These are phyloP conservation scores for Amaranthus palmeri DNA, from an alignment of 148 eudicot genomes.

Conservation along the genomic window DNA sequence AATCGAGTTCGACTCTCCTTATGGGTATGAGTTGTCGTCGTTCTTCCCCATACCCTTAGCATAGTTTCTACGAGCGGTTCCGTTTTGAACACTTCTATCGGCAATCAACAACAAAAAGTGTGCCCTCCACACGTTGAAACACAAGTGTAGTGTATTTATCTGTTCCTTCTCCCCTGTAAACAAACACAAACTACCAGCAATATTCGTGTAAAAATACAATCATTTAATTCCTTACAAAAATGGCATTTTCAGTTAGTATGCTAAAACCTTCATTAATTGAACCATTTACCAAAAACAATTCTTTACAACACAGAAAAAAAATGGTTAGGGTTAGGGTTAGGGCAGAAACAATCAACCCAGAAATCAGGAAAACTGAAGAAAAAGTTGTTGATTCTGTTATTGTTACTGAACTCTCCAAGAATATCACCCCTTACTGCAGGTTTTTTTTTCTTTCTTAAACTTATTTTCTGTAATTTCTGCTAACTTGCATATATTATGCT, in stretches of 20 bases:
- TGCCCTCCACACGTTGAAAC: constrained; percentile 42
- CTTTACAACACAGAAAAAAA: constrained; percentile 24
- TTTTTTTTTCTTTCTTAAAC: constrained; percentile 7
- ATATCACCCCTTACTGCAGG: constrained; percentile 95
- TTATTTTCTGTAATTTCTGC: neutral
- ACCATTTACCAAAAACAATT: neutral
- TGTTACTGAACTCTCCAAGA: constrained; percentile 75
- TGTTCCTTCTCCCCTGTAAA: neutral
- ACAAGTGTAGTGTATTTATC: no score
- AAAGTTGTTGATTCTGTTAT: constrained; percentile 87
- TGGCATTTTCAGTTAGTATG: constrained; percentile 31
- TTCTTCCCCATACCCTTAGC: no score
- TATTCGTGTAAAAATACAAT: no score
- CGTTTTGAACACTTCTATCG: no score
- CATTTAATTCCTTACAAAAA: neutral
- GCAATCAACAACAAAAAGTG: constrained; percentile 18
- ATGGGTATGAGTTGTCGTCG: no score
- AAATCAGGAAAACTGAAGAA: constrained; percentile 68
- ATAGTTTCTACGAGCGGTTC: no score
- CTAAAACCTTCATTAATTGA: constrained; percentile 6
- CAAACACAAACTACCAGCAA: neutral
- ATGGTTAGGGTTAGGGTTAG: constrained; percentile 60
- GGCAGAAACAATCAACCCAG: constrained; percentile 80
- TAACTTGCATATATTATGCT: no score
- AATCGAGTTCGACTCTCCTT: no score